These are phyloP conservation scores for Solanum sparsipilum DNA, from an alignment of 257 asterid species.

Conservation along the genomic window DNA sequence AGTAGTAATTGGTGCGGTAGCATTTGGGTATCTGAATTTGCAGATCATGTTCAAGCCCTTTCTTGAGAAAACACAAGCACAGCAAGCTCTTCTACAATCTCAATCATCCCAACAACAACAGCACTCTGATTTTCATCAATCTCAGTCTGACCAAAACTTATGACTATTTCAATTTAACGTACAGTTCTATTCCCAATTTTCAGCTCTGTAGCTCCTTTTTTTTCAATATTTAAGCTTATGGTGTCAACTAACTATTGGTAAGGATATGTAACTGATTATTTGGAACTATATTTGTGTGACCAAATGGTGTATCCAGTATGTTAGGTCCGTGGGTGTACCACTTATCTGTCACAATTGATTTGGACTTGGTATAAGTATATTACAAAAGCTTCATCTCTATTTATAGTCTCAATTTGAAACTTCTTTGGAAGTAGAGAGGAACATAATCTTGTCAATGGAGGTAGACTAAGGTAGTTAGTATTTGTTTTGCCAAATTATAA, in stretches of 20 bases:
- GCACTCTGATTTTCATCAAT: not conserved
- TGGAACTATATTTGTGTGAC: not conserved
- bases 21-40: constrained; percentile 72
- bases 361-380: not conserved
- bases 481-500: not conserved
- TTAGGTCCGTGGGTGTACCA: not conserved
- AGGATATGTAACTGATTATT: not conserved
- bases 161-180: not conserved
- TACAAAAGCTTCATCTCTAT: not conserved
- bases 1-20: constrained; percentile 61
- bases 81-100: constrained; percentile 16
- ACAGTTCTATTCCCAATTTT: not conserved
- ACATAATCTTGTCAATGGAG: not conserved
- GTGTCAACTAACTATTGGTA: not conserved
- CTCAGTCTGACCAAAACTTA: not conserved
- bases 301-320: not conserved
- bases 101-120: constrained; percentile 15
- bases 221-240: not conserved
- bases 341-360: not conserved
- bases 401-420: not conserved
- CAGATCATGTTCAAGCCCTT: constrained; percentile 76
- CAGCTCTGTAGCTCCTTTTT: not conserved
- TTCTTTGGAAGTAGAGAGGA: not conserved
- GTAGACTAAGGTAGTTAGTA: not conserved
- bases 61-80: constrained; percentile 63